These are phyloP conservation scores for Encephalitozoon romaleae DNA, from an alignment of 371 early-diverging fungal species.

Conservation along the genomic window DNA sequence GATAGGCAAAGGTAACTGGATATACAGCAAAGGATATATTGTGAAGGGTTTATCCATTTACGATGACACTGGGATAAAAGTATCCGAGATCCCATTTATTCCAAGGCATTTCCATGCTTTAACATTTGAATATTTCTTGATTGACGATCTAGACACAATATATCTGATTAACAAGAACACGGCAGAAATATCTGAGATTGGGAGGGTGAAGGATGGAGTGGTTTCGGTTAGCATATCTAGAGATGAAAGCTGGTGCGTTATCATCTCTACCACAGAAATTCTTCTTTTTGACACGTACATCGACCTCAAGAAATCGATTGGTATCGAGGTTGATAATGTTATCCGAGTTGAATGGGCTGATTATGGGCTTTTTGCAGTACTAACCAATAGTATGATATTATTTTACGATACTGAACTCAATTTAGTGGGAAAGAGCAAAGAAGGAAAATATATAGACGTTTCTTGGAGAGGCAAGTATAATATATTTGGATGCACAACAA, in stretches of 20 bases:
- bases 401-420: slow-evolving; percentile 14
- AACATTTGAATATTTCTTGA: not conserved
- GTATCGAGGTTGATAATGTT: not conserved
- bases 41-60: not conserved
- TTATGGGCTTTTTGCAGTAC: not conserved
- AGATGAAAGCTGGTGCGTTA: slow-evolving; percentile 10
- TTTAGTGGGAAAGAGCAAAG: not conserved
- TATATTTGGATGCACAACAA: slow-evolving; percentile 6
- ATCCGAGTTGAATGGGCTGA: slow-evolving; percentile 16
- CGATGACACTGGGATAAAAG: not conserved
- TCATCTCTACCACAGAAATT: not conserved
- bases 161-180: not conserved
- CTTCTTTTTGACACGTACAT: slow-evolving; percentile 18
- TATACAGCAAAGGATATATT: not conserved
- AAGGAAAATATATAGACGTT: not conserved
- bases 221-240: not conserved
- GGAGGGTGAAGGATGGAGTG: not conserved
- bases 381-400: not conserved
- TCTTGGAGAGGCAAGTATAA: slow-evolving; percentile 14
- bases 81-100: not conserved
- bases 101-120: not conserved
- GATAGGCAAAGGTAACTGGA: not conserved
- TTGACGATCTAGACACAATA: not conserved
- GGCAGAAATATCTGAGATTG: not conserved
- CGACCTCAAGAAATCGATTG: slow-evolving; percentile 2